Conservation (phyloP, 2,329 filamentous ascomycete species). For the Aspergillus hortae region DNA sequence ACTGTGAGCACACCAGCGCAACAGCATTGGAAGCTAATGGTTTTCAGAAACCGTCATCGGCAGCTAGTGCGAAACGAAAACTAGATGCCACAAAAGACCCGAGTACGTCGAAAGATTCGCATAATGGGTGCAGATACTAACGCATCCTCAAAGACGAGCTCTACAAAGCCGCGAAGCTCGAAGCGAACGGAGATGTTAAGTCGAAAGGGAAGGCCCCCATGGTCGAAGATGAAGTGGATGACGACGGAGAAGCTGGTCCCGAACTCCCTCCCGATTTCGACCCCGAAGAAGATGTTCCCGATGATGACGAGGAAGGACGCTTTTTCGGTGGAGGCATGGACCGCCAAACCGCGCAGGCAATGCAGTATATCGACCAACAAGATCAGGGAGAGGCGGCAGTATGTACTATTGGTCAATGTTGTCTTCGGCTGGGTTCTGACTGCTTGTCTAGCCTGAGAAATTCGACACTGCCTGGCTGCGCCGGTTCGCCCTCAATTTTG, state of each 20-base stretch:
- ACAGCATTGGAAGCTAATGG: constrained; percentile 14
- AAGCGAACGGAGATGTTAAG: constrained; percentile 48
- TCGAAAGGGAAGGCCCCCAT: constrained; percentile 43
- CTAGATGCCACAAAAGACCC: constrained; percentile 54
- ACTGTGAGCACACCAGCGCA: constrained; percentile 1
- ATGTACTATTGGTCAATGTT: constrained; percentile 10
- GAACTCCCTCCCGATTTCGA: constrained; percentile 56
- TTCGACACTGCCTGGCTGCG: constrained; percentile 82
- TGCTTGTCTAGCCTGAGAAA: constrained; percentile 56
- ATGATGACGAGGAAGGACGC: constrained; percentile 88
- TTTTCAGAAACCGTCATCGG: constrained; percentile 46
- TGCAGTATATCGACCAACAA: constrained; percentile 79
- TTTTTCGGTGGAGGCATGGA: constrained; percentile 95
- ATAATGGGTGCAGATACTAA: constrained; percentile 11
- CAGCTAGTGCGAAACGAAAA: constrained; percentile 54
- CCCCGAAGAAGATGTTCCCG: constrained; percentile 57
- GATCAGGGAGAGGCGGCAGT: constrained; percentile 52
- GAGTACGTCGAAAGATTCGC: constrained; percentile 29
- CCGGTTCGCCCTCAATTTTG: constrained; percentile 75
- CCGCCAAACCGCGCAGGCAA: constrained; percentile 71
- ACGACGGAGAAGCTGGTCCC: constrained; percentile 50
- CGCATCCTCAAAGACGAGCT: constrained; percentile 42
- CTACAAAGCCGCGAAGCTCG: constrained; percentile 59
- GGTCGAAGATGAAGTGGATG: constrained; percentile 47
- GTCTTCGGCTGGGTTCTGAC: constrained; percentile 18